Evolutionary conservation across 2,329 filamentous ascomycete species (phyloP), one percentile per base, ranked within the genome.

Genomic region (Pyrenophora seminiperda): DNA sequence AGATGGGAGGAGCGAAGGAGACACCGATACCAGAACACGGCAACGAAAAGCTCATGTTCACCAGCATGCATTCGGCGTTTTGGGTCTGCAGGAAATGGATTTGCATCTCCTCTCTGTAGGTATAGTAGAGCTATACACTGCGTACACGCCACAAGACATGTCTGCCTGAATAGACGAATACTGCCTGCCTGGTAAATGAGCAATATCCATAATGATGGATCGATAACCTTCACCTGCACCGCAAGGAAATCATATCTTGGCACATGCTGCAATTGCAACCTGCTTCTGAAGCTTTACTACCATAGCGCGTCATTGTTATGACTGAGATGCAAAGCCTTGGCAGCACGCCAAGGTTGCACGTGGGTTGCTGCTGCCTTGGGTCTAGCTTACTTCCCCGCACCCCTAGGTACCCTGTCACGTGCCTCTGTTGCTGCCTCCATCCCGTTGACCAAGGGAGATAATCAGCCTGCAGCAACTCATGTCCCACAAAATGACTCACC

Each of bases 141-240:
- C 19, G 54, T 27, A 44, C 10, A 32, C 33, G 15, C 37, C 37
- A 32, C 38, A 11, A 37, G 36, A 32, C 7, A 50, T 10, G 24
- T 10, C 5, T 5, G 5, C n/a, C 30, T 27, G 15, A 30, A 32
- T 10, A 37, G 6, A 41, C 15, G 24, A 29, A 41, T 6, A 17
- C 20, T 18, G 13, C 29, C n/a, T 36, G n/a, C 20, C 20, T 5
- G 32, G 63, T 41, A 68, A 32, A 66, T 50, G 18, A 63, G 41
- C 18, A 63, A 66, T 15, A 61, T n/a, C n/a, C n/a, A n/a, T n/a
- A n/a, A n/a, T n/a, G n/a, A n/a, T n/a, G n/a, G n/a, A n/a, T n/a
- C n/a, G n/a, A n/a, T n/a, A n/a, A n/a, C n/a, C 66, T 34, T 55
- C 1, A 65, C 66, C 6, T 69, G 65, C 31, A 54, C 61, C 1